These are phyloP conservation scores for Kitagawia praeruptora DNA, from an alignment of 129 eudicot species.

Conservation along the genomic window DNA sequence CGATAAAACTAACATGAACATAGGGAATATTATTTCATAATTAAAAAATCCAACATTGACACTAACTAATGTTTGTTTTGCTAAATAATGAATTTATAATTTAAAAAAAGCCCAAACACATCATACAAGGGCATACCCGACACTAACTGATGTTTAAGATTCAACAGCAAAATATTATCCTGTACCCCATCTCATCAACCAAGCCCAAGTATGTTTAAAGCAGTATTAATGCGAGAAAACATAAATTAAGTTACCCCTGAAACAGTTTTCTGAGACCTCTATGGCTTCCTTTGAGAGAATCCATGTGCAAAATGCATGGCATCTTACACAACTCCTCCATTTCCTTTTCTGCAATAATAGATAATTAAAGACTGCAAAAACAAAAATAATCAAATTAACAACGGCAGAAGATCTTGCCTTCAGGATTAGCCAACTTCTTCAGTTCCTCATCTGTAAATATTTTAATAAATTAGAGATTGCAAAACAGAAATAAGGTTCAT, in stretches of 20 bases:
- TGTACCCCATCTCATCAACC: background rate
- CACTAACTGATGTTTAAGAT: background rate
- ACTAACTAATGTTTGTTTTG: background rate
- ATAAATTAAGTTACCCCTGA: conserved; percentile 22
- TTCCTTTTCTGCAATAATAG: conserved; percentile 36
- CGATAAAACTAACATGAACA: background rate
- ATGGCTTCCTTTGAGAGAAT: conserved; percentile 76
- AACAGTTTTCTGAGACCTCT: conserved; percentile 50
- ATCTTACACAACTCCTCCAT: conserved; percentile 26
- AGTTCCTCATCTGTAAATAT: background rate
- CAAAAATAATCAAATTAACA: background rate
- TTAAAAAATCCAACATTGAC: background rate
- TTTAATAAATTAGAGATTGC: background rate
- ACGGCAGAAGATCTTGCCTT: background rate
- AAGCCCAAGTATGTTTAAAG: background rate
- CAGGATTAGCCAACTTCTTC: background rate
- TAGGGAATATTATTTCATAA: background rate
- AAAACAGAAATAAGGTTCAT: background rate
- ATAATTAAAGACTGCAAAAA: background rate
- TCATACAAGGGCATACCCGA: no score
- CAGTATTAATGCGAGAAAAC: background rate
- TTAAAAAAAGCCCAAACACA: no score
- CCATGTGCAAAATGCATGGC: conserved; percentile 80
- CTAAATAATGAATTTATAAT: no score
- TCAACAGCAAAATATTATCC: background rate